Conservation (phyloP, 2,329 filamentous ascomycete species). For the Colletotrichum kahawae region DNA sequence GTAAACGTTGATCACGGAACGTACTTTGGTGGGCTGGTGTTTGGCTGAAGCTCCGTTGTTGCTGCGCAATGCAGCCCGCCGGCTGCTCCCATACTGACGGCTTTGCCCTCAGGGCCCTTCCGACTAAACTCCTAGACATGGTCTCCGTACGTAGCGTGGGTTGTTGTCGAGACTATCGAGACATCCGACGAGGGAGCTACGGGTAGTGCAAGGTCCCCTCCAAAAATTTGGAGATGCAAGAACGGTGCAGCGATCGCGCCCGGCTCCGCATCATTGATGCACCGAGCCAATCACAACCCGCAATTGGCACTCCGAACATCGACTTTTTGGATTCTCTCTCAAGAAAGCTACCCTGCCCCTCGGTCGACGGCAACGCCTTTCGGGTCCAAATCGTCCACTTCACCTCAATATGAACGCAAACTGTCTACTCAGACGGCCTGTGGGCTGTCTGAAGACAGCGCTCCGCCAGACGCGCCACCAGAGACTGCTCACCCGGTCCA, state of each 20-base stretch:
- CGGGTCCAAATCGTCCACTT: background rate
- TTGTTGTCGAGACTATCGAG: background rate
- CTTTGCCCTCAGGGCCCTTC: slow-evolving; percentile 21
- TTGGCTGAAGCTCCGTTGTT: slow-evolving; percentile 22
- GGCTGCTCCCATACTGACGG: slow-evolving; percentile 15
- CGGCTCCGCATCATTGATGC: slow-evolving; percentile 24
- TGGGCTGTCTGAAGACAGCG: slow-evolving; percentile 72
- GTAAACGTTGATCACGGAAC: background rate
- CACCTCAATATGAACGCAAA: slow-evolving; percentile 62
- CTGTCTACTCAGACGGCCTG: slow-evolving; percentile 69
- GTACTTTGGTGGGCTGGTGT: slow-evolving; percentile 14
- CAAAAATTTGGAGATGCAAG: slow-evolving; percentile 12
- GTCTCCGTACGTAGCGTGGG: background rate
- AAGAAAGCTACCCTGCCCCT: background rate
- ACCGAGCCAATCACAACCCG: slow-evolving; percentile 41
- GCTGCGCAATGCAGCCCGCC: slow-evolving; percentile 10
- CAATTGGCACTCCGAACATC: slow-evolving; percentile 22
- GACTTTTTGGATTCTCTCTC: slow-evolving; percentile 15
- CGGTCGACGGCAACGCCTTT: background rate
- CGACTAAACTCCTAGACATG: slow-evolving; percentile 19
- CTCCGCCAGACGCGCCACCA: slow-evolving; percentile 64
- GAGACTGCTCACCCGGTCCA: slow-evolving; percentile 45
- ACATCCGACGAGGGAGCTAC: background rate
- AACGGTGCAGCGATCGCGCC: background rate
- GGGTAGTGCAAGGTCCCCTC: slow-evolving; percentile 1